phyloP scores from a whole-genome alignment of 2,329 filamentous ascomycete species.

The Exophiala lecanii-corni region DNA sequence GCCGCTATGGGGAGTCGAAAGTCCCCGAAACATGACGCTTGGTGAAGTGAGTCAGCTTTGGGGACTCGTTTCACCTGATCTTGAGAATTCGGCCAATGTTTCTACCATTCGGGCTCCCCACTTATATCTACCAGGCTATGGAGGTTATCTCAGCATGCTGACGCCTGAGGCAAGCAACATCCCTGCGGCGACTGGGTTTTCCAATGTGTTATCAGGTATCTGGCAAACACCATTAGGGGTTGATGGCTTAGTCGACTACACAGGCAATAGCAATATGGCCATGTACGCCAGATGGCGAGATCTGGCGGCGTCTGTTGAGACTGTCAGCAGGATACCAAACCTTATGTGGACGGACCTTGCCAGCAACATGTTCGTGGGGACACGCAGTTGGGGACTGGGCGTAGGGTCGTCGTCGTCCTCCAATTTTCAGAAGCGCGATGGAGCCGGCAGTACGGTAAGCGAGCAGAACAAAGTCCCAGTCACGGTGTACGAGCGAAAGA shows the following conservation, averaged over 20 bases:
- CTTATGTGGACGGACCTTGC: constrained; percentile 44
- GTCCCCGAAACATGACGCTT: constrained; percentile 27
- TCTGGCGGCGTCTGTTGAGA: constrained; percentile 28
- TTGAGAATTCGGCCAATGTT: constrained; percentile 31
- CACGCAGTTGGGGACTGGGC: constrained; percentile 23
- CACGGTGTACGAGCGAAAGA: constrained; percentile 27
- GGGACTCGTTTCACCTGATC: constrained; percentile 36
- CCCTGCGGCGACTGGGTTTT: constrained; percentile 33
- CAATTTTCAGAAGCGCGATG: constrained; percentile 15
- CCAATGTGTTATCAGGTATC: constrained; percentile 7
- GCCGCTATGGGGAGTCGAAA: constrained; percentile 38
- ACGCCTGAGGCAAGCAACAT: constrained; percentile 30
- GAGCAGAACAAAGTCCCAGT: constrained; percentile 23
- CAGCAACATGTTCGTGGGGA: constrained; percentile 42
- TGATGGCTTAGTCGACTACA: constrained; percentile 23
- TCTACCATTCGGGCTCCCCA: constrained; percentile 31
- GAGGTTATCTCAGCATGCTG: constrained; percentile 4
- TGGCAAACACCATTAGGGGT: not conserved
- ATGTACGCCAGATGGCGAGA: constrained; percentile 39
- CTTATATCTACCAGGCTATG: constrained; percentile 32
- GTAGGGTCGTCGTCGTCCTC: constrained; percentile 5
- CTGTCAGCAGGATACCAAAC: constrained; percentile 37
- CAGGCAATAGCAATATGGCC: constrained; percentile 36
- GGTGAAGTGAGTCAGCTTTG: constrained; percentile 34
- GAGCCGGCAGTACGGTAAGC: constrained; percentile 1